These are phyloP conservation scores for Pleoardoris graminearum DNA, from an alignment of 2,329 filamentous ascomycete species.

Conservation along the genomic window DNA sequence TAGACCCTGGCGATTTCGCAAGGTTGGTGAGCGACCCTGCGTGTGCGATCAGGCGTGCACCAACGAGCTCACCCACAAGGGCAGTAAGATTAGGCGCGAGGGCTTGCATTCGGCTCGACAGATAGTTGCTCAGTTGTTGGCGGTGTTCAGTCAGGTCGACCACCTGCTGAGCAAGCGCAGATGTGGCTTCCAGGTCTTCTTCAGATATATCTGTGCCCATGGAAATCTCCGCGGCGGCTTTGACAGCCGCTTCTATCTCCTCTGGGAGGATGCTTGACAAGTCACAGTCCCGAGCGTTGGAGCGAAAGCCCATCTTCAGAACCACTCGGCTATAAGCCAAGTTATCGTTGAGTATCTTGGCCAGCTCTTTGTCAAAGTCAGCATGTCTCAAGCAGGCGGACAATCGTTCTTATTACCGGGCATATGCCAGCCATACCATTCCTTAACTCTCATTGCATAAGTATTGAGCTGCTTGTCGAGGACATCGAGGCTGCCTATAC, in stretches of 20 bases:
- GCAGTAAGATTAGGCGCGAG: constrained; percentile 95
- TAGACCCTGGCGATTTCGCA: constrained; percentile 92
- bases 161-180: constrained; percentile 88
- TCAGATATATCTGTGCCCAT: constrained; percentile 98
- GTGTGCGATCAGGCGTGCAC: constrained; percentile 92
- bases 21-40: constrained; percentile 92
- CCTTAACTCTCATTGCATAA: constrained; percentile 98
- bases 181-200: constrained; percentile 91
- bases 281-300: constrained; percentile 73
- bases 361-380: too few species aligned
- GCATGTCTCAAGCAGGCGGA: too few species aligned
- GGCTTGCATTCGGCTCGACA: constrained; percentile 91
- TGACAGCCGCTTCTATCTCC: constrained; percentile 89
- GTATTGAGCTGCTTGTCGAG: constrained; percentile 98
- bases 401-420: too few species aligned
- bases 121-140: constrained; percentile 82
- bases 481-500: constrained; percentile 85
- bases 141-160: constrained; percentile 83
- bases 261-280: constrained; percentile 88
- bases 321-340: constrained; percentile 70
- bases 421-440: constrained; percentile 79
- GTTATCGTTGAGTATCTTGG: constrained; percentile 90
- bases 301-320: constrained; percentile 84
- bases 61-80: constrained; percentile 89
- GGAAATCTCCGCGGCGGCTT: constrained; percentile 91